A percentile compares a stretch with the other conserved stretches of the same genome.
These are phyloP conservation scores for Choiromyces venosus DNA, from an alignment of 495 filamentous ascomycete genomes.

Conservation along the genomic window DNA sequence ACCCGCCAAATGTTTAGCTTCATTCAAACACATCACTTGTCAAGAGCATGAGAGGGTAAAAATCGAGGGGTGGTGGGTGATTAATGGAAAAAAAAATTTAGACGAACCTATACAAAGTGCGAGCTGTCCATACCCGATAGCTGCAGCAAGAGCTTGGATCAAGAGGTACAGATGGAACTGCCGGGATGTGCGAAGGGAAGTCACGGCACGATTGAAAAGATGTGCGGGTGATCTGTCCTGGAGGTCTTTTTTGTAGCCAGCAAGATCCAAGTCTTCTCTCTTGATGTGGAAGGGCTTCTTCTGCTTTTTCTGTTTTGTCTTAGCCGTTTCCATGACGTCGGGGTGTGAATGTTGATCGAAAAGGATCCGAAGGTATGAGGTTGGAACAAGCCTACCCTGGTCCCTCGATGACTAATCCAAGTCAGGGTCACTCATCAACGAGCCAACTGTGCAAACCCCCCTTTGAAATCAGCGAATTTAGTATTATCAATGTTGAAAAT, in stretches of 20 bases:
- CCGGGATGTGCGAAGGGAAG: conserved; percentile 38
- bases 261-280: conserved; percentile 42
- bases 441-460: neutral
- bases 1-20: conserved; percentile 2
- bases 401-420: conserved; percentile 28
- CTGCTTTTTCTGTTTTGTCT: conserved; percentile 26
- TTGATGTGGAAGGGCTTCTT: conserved; percentile 43
- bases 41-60: conserved; percentile 10
- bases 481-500: neutral
- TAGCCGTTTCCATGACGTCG: conserved; percentile 24
- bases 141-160: conserved; percentile 37
- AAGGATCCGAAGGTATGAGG: conserved; percentile 8
- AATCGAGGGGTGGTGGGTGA: neutral
- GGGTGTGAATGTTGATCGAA: neutral
- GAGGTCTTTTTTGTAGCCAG: conserved; percentile 43
- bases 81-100: conserved; percentile 19
- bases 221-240: conserved; percentile 40
- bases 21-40: neutral
- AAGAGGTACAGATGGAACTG: conserved; percentile 43
- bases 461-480: neutral
- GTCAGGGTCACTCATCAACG: conserved; percentile 21
- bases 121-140: conserved; percentile 42
- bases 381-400: conserved; percentile 28
- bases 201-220: conserved; percentile 34
- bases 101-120: conserved; percentile 42